phyloP scores from a whole-genome alignment of 1,284 basidiomycete species.

The Ceratobasidium sp. region DNA sequence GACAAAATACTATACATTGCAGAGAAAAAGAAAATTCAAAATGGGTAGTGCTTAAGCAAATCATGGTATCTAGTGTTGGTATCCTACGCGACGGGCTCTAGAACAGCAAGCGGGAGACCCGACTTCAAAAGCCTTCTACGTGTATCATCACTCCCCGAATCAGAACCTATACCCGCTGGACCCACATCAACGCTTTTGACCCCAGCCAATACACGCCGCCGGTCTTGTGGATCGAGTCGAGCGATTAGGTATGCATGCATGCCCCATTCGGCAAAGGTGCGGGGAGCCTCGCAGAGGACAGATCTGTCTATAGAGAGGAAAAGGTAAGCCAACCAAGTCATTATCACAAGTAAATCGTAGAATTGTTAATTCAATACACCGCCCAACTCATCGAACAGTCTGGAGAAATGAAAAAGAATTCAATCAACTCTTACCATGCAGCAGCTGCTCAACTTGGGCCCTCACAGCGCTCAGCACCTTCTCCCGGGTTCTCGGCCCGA shows the following conservation, averaged over 20 bases:
- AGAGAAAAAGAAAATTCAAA: not conserved
- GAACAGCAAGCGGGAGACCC: constrained; percentile 5
- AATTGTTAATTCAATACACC: not conserved
- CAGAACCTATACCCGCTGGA: no score
- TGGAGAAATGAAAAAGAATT: not conserved
- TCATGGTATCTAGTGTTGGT: not conserved
- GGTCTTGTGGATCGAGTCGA: constrained; percentile 7
- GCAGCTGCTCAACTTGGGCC: constrained; percentile 4
- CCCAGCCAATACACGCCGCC: not conserved
- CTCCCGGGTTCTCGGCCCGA: constrained; percentile 10
- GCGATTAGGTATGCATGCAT: constrained; percentile 27
- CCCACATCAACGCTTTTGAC: not conserved
- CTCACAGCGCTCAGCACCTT: constrained; percentile 17
- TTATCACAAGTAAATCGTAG: not conserved
- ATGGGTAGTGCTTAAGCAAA: not conserved
- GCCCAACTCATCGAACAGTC: not conserved
- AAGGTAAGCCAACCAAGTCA: not conserved
- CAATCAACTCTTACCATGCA: not conserved
- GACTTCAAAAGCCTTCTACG: constrained; percentile 15
- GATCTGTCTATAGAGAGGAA: not conserved
- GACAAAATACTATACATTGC: no score
- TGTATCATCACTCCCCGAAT: not conserved
- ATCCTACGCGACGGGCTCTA: constrained; percentile 4
- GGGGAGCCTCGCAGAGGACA: not conserved
- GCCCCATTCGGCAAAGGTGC: constrained; percentile 29